Percentiles rank a stretch among this genome's conserved stretches.
Evolutionary conservation across 2,329 filamentous ascomycete genomes (phyloP).

Genomic region (Coniella lustricola): DNA sequence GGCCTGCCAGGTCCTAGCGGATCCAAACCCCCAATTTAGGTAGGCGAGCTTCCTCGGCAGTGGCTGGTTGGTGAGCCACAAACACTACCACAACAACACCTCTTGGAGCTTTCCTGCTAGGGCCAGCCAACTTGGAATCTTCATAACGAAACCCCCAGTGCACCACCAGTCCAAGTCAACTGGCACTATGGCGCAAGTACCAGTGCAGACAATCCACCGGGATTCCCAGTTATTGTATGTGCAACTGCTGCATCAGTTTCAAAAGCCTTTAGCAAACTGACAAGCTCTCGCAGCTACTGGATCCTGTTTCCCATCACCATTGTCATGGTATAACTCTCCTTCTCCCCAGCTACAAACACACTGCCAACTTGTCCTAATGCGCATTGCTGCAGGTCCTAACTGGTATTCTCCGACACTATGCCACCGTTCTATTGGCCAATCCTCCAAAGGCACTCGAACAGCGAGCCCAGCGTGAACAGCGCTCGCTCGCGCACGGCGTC

Average conservation of each 20-base stretch:
- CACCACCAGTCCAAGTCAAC: not conserved
- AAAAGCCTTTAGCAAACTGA: slow-evolving; percentile 15
- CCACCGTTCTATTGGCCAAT: slow-evolving; percentile 79
- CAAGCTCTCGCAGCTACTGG: slow-evolving; percentile 70
- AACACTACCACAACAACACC: not conserved
- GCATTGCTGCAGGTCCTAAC: slow-evolving; percentile 62
- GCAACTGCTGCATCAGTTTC: not conserved
- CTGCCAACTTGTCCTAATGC: not conserved
- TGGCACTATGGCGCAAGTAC: slow-evolving; percentile 67
- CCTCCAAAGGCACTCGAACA: slow-evolving; percentile 76
- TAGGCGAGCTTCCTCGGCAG: not conserved
- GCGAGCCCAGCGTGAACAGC: slow-evolving; percentile 75
- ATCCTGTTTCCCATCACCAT: slow-evolving; percentile 95
- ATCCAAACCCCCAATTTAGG: not conserved
- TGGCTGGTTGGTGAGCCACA: not conserved
- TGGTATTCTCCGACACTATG: slow-evolving; percentile 92
- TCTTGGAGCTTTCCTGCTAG: not conserved
- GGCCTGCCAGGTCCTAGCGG: not conserved
- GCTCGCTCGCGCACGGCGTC: slow-evolving; percentile 75
- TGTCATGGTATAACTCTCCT: slow-evolving; percentile 66
- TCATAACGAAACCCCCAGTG: not conserved
- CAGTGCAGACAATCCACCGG: slow-evolving; percentile 92
- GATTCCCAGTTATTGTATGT: slow-evolving; percentile 96
- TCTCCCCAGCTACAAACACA: slow-evolving; percentile 1
- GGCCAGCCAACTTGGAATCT: not conserved